These are phyloP conservation scores for Ophiosphaerella herpotricha DNA, from an alignment of 2,329 filamentous ascomycete genomes.

Conservation along the genomic window DNA sequence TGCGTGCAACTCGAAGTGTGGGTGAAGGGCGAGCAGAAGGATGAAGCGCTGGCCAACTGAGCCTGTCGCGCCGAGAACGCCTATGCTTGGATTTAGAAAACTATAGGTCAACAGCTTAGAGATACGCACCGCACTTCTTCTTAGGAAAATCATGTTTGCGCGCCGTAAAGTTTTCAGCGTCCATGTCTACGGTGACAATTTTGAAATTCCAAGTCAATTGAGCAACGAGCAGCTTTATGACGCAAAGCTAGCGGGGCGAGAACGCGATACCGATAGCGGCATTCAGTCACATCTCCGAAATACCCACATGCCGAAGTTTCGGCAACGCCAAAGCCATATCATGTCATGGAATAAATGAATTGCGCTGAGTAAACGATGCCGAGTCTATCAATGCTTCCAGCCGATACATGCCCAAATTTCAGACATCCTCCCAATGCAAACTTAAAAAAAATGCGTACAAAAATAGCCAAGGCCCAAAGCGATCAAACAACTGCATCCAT, in stretches of 20 bases:
- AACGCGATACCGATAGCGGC: constrained; percentile 34
- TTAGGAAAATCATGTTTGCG: constrained; percentile 50
- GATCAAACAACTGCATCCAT: constrained; percentile 61
- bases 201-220: constrained; percentile 27
- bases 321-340: constrained; percentile 5
- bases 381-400: constrained; percentile 8
- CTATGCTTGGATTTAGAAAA: constrained; percentile 27
- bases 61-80: constrained; percentile 86
- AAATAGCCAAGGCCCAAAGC: neutral
- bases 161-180: constrained; percentile 50
- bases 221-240: constrained; percentile 26
- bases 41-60: constrained; percentile 96
- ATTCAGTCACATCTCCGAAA: constrained; percentile 7
- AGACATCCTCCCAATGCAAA: constrained; percentile 29
- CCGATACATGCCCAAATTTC: constrained; percentile 15
- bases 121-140: constrained; percentile 57
- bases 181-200: constrained; percentile 42
- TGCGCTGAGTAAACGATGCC: constrained; percentile 1
- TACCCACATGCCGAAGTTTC: neutral
- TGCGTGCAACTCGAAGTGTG: constrained; percentile 82
- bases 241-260: constrained; percentile 25
- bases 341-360: neutral
- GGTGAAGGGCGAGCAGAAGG: constrained; percentile 85
- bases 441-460: neutral
- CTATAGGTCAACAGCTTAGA: constrained; percentile 39